Conservation (phyloP, 2,329 filamentous ascomycete genomes). For the Epicoccum sorghinum region DNA sequence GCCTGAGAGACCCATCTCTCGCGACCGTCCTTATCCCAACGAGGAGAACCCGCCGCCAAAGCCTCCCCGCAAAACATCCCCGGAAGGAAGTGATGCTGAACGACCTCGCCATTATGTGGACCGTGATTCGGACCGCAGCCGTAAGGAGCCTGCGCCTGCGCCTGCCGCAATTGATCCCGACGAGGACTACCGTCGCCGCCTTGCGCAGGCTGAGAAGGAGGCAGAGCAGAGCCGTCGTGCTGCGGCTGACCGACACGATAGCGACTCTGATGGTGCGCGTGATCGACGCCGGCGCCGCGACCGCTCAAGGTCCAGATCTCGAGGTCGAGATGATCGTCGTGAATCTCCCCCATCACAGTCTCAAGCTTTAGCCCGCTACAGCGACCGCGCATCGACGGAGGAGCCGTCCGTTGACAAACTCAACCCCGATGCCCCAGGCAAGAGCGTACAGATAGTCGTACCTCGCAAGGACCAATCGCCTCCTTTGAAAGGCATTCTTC, state of each 20-base stretch:
- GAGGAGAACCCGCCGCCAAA: constrained; percentile 36
- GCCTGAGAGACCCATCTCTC: constrained; percentile 29
- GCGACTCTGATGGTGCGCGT: constrained; percentile 43
- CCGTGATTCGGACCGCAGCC: constrained; percentile 38
- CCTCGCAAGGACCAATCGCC: constrained; percentile 72
- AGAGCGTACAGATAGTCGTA: constrained; percentile 66
- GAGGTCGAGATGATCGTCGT: constrained; percentile 34
- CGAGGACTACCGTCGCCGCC: constrained; percentile 57
- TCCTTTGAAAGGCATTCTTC: constrained; percentile 78
- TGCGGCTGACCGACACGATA: constrained; percentile 33
- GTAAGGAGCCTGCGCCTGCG: constrained; percentile 36
- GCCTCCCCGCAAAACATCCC: constrained; percentile 35
- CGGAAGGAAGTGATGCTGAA: constrained; percentile 44
- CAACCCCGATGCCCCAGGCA: constrained; percentile 31
- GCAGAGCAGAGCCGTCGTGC: constrained; percentile 46
- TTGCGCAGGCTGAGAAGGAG: constrained; percentile 55
- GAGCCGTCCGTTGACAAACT: constrained; percentile 39
- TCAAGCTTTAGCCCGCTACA: constrained; percentile 32
- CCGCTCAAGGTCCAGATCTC: constrained; percentile 23
- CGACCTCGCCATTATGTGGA: constrained; percentile 47
- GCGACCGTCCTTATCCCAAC: constrained; percentile 43
- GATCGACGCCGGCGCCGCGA: constrained; percentile 45
- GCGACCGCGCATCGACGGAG: constrained; percentile 41
- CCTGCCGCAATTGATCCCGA: constrained; percentile 52
- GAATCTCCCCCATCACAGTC: constrained; percentile 33